These are phyloP conservation scores for Neurospora cerealis DNA, from an alignment of 495 filamentous ascomycete genomes.

Conservation along the genomic window DNA sequence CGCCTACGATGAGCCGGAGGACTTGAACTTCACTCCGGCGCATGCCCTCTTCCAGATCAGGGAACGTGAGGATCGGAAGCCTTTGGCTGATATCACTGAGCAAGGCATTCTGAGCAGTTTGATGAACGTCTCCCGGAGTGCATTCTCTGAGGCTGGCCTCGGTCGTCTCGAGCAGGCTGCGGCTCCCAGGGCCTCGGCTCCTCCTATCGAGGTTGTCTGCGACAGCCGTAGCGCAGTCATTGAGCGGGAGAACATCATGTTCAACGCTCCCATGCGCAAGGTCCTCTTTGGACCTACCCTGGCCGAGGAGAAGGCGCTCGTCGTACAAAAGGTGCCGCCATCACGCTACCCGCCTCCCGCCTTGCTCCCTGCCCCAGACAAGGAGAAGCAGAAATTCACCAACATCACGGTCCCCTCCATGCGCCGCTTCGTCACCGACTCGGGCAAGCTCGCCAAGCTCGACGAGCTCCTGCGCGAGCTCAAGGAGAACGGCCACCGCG, in stretches of 20 bases:
- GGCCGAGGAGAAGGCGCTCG: conserved; percentile 60
- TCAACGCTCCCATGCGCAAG: conserved; percentile 66
- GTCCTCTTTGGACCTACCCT: conserved; percentile 58
- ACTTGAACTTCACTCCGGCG: conserved; percentile 53
- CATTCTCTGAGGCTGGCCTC: conserved; percentile 61
- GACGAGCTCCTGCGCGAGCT: conserved; percentile 79
- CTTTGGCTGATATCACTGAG: conserved; percentile 58
- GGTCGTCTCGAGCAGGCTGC: conserved; percentile 70
- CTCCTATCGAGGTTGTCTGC: conserved; percentile 72
- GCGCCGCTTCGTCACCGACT: conserved; percentile 96
- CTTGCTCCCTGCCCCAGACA: conserved; percentile 66
- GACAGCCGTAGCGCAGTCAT: conserved; percentile 53
- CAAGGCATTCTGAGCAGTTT: conserved; percentile 66
- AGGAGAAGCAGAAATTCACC: conserved; percentile 71
- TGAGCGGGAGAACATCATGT: conserved; percentile 67
- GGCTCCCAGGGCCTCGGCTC: conserved; percentile 66
- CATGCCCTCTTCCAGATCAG: conserved; percentile 76
- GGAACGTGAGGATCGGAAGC: conserved; percentile 53
- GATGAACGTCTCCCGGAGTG: conserved; percentile 63
- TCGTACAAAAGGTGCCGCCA: conserved; percentile 57
- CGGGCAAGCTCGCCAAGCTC: conserved; percentile 87
- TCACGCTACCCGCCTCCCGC: conserved; percentile 49
- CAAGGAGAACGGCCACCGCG: conserved; percentile 87
- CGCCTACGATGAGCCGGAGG: conserved; percentile 34
- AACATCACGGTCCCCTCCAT: conserved; percentile 94